A percentile compares a stretch with the other conserved stretches of the same genome.
These are phyloP conservation scores for Dendrostoma leiphaemia DNA, from an alignment of 2,329 filamentous ascomycete genomes.

Conservation along the genomic window DNA sequence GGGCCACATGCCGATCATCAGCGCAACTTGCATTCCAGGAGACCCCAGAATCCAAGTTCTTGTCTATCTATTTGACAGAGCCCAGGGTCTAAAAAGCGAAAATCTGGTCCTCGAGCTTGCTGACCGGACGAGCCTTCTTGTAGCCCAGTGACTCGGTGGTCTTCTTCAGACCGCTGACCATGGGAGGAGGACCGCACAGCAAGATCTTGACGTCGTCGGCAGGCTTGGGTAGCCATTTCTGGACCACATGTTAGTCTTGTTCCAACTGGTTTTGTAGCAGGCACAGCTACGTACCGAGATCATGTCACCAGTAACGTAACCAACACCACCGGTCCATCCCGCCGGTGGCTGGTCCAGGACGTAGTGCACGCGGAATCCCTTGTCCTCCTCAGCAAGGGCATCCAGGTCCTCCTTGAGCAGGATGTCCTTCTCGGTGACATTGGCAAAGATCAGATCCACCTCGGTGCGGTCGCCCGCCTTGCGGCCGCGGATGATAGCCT, in stretches of 20 bases:
- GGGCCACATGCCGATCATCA: too few species aligned
- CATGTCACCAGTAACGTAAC: conserved; percentile 95
- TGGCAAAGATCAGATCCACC: conserved; percentile 94
- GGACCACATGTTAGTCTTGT: conserved; percentile 4
- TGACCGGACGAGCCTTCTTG: conserved; percentile 88
- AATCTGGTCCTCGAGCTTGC: conserved; percentile 97
- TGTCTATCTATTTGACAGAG: not conserved
- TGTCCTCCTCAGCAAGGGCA: conserved; percentile 71
- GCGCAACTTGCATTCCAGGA: too few species aligned
- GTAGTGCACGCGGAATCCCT: conserved; percentile 84
- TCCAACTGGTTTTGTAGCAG: too few species aligned
- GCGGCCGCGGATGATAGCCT: conserved; percentile 82
- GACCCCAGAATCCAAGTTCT: too few species aligned
- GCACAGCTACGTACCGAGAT: conserved; percentile 59
- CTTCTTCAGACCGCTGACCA: conserved; percentile 98
- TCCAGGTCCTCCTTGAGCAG: conserved; percentile 91
- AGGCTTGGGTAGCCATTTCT: conserved; percentile 79
- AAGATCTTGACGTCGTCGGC: conserved; percentile 89
- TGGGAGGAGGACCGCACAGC: conserved; percentile 92
- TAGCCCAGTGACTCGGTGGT: conserved; percentile 84
- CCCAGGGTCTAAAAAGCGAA: conserved; percentile 74
- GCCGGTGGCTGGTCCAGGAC: conserved; percentile 94
- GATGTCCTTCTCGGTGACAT: conserved; percentile 91
- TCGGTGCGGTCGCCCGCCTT: conserved; percentile 79
- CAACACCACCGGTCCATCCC: conserved; percentile 87